Evolutionary conservation across 257 asterid species (phyloP), one percentile per base, ranked within the genome.

Genomic region (Perilla frutescens): DNA sequence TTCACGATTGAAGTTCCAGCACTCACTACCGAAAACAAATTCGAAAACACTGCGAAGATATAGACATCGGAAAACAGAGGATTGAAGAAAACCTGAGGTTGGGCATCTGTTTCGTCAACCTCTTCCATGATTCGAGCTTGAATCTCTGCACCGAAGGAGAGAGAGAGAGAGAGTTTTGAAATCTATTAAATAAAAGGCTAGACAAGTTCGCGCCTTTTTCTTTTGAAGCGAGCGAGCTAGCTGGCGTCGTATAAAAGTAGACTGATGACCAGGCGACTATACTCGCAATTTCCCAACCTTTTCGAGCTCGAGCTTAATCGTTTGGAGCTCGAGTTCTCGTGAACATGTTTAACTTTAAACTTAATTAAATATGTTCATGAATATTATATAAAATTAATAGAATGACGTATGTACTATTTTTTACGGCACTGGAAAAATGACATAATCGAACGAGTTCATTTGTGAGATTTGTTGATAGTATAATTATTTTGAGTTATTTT

Each of bases 91-190:
- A 85, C 90, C 90, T 86, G 90, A 74, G 86, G 68, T 44, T 32
- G 71, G 11, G 71, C 76, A 49, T 86, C 90, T 41, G 83, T 86
- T 86, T 86, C 90, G 70, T 81, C 90, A 72, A 86, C 88, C 77
- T 81, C 90, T 81, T 86, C 90, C 89, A 85, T 82, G 12, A 36
- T 14, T 31, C 20, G 60, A 57, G 20, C 64, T 65, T 45, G 34
- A 64, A 66, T 11, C 66, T 20, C 44, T 34, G 3, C n/a, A 29
- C 32, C 12, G 12, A 8, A 8, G 12, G 3, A 45, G 3, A 2
- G 3, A 45, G 72, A 3, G 63, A 31, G 37, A 14, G 53, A 41
- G 26, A 32, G 1, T 7, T 59, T 60, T 51, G 37, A 64, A 75
- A 72, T 62, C 65, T 55, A 55, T 55, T 20, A 51, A 53, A 4